Percentiles rank a stretch among this genome's conserved stretches.
phyloP scores from a whole-genome alignment of 371 early-diverging fungal genomes.

The Capillidium rhysosporum region DNA sequence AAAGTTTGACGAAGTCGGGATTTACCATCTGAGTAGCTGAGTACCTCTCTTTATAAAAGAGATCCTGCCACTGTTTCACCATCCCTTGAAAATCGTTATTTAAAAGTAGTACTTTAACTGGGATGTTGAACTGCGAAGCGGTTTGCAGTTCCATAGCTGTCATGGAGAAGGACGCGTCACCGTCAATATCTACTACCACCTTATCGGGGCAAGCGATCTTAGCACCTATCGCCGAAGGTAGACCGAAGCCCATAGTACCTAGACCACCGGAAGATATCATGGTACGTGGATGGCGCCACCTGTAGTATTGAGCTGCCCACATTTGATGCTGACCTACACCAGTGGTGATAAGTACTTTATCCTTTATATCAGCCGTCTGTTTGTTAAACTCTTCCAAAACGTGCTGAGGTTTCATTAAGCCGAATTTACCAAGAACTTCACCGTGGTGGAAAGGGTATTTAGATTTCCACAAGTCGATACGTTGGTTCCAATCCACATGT shows the following conservation, averaged over 20 bases:
- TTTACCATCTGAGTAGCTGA: conserved; percentile 85
- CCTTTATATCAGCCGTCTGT: conserved; percentile 60
- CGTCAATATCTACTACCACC: conserved; percentile 90
- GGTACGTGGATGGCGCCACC: conserved; percentile 77
- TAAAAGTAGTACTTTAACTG: conserved; percentile 81
- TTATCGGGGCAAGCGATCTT: conserved; percentile 84
- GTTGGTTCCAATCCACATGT: conserved; percentile 65
- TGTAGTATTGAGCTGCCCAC: conserved; percentile 79
- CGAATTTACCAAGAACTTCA: conserved; percentile 15
- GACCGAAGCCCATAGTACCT: conserved; percentile 95
- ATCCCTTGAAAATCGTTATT: conserved; percentile 98
- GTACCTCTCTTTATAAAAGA: conserved; percentile 89
- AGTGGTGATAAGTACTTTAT: conserved; percentile 82
- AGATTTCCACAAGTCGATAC: conserved; percentile 63
- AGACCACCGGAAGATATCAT: conserved; percentile 89
- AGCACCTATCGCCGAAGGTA: conserved; percentile 89
- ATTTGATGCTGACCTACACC: conserved; percentile 98
- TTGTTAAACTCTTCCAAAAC: conserved; percentile 76
- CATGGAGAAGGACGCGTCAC: conserved; percentile 95
- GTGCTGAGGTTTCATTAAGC: conserved; percentile 69
- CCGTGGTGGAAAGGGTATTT: conserved; percentile 70
- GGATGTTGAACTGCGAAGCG: conserved; percentile 86
- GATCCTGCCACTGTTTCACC: conserved; percentile 98
- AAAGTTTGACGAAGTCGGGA: conserved; percentile 94
- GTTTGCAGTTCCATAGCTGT: conserved; percentile 94